Evolutionary conservation across 768 basidiomycete genomes (phyloP), one percentile per base, ranked within the genome.

Genomic region (Suillus spraguei): DNA sequence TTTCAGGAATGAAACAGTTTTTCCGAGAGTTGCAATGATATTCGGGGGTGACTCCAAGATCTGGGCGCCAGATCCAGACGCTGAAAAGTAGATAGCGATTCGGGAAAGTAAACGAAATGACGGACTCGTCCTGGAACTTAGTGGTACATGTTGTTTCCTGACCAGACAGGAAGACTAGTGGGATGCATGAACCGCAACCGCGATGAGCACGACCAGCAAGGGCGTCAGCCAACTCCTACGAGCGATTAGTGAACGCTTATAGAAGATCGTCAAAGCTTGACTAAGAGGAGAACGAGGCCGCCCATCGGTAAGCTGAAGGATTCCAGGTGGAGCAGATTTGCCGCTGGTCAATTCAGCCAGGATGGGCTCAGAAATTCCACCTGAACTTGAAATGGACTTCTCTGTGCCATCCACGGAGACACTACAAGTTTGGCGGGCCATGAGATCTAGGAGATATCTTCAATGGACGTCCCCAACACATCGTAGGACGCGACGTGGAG

Each of bases 361-460:
- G 0, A 16, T 56, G 7, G 54, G 63, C 4, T 38, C 35, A 20
- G 60, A 59, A 5, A 59, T 16, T 10, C 17, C 47, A 17, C 60
- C 63, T 32, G 59, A 38, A 28, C 65, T 70, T 22, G 62, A 54
- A 39, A 68, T 64, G 20, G 66, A 70, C 49, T 70, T 67, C 16
- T 71, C 65, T 3, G 64, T 65, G 16, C 79, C 74, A 33, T 82
- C 76, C 17, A 39, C 52, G 2, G 54, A 68, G 28, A 47, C 61
- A 1, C 16, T 33, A 41, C n/a, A 62, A 35, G 20, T 52, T 60
- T 72, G 69, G 4, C 81, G 77, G 54, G 74, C 74, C 89, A 92
- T 91, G 20, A 94, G 74, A 46, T 83, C 81, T 22, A 94, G 80
- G 77, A 94, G 52, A 94, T 89, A 62, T 92, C 90, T 72, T 94